phyloP scores from a whole-genome alignment of 2,329 filamentous ascomycete genomes.

The Penicillium frequentans region DNA sequence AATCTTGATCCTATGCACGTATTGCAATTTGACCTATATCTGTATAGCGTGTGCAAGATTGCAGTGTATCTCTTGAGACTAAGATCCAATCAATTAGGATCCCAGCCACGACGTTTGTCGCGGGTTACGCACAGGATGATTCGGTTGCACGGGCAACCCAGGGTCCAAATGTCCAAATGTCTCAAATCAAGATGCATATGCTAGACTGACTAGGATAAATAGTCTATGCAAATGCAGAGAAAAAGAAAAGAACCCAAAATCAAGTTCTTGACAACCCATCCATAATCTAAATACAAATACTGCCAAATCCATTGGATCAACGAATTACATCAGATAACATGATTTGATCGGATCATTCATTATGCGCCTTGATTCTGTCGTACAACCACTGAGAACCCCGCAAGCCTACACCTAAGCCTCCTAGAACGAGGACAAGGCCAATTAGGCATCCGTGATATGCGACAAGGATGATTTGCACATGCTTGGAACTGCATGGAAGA shows the following conservation, averaged over 20 bases:
- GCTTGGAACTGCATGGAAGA: not conserved
- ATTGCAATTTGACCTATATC: no score
- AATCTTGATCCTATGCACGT: no score
- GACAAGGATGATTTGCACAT: not conserved
- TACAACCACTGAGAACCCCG: constrained; percentile 11
- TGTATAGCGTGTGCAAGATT: no score
- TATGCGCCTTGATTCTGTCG: constrained; percentile 3
- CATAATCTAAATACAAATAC: not conserved
- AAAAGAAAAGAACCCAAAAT: not conserved
- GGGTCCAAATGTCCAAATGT: constrained; percentile 7
- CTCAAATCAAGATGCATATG: constrained; percentile 1
- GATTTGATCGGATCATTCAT: not conserved
- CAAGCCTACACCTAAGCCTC: not conserved
- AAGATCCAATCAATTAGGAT: not conserved
- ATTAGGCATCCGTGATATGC: not conserved
- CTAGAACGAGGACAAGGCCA: not conserved
- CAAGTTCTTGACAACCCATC: not conserved
- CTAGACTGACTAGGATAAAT: not conserved
- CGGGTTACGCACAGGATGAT: constrained; percentile 1
- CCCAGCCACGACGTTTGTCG: not conserved
- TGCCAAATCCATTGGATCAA: not conserved
- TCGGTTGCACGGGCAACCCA: constrained; percentile 15
- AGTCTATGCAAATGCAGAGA: not conserved
- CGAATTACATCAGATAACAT: not conserved
- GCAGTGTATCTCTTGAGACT: no score